Evolutionary conservation across 2,329 filamentous ascomycete genomes (phyloP), one percentile per base, ranked within the genome.

Genomic region (Colletotrichum lupini): DNA sequence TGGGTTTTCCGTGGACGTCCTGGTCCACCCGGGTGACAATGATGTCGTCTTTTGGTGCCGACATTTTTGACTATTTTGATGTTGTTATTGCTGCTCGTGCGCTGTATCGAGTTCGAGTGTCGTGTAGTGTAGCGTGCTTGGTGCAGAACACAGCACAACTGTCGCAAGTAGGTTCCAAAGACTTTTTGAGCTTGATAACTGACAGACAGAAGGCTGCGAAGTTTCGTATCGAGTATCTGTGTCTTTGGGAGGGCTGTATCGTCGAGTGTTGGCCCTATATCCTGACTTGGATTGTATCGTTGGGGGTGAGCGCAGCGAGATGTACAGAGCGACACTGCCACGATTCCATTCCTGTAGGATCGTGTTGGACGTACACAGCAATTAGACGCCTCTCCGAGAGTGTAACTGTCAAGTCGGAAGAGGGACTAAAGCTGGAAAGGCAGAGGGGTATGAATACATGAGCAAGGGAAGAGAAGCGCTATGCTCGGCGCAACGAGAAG

Each of bases 21-120:
- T 67, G 67, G 56, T 73, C 70, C n/a, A 70, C 67, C 55, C 67
- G 55, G 49, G 70, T 73, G 56, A 73, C 70, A n/a, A 73, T 35
- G 22, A 73, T 61, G 60, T 73, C 70, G 55, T 73, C 67, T 19
- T 73, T 73, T 3, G 70, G 67, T 14, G 67, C 60, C 26, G 70
- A 65, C 70, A 73, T 73, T 22, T 46, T 52, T 73, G 49, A 28
- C 12, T 16, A 12, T 30, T 32, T 62, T n/a, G 30, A 1, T 16
- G 35, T 37, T 42, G 37, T 42, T 14, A 32, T 57, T 30, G 35
- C 14, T n/a, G 57, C 22, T 35, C 32, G 30, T 59, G 14, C 16
- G 30, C 6, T 19, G 28, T 24, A 14, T 14, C 42, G 28, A 19
- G 5, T 35, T 6, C n/a, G 32, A 8, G 3, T 49, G 42, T 49